Conservation (phyloP, 2,329 filamentous ascomycete genomes). For the Onygenales sp. region DNA sequence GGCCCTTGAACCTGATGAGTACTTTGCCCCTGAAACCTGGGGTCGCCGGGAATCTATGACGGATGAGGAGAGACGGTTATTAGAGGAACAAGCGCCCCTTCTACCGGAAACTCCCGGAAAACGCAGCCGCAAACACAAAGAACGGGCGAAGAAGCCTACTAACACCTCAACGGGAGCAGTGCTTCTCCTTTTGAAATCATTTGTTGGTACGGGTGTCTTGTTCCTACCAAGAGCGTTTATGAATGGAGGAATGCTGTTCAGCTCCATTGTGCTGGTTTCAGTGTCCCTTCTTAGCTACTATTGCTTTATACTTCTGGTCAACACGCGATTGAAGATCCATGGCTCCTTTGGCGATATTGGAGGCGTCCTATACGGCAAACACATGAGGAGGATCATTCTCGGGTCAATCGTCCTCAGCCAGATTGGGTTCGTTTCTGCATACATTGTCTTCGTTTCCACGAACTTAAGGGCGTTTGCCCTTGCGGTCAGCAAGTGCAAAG, state of each 20-base stretch:
- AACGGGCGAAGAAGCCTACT: slow-evolving; percentile 62
- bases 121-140: slow-evolving; percentile 66
- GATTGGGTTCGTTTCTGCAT: slow-evolving; percentile 87
- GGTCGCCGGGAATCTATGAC: slow-evolving; percentile 31
- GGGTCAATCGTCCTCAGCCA: slow-evolving; percentile 90
- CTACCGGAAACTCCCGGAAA: slow-evolving; percentile 60
- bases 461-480: slow-evolving; percentile 92
- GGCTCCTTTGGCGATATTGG: slow-evolving; percentile 98
- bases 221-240: slow-evolving; percentile 89
- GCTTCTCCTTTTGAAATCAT: slow-evolving; percentile 86
- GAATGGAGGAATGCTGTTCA: slow-evolving; percentile 96
- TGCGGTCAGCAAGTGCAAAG: slow-evolving; percentile 80
- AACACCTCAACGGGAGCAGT: slow-evolving; percentile 72
- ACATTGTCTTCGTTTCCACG: slow-evolving; percentile 93
- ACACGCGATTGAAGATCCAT: slow-evolving; percentile 72
- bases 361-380: slow-evolving; percentile 78
- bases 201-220: slow-evolving; percentile 90
- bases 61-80: slow-evolving; percentile 60
- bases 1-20: slow-evolving; percentile 74
- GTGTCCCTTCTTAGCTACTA: slow-evolving; percentile 89
- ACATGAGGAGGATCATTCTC: slow-evolving; percentile 81
- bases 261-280: slow-evolving; percentile 75
- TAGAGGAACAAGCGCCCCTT: slow-evolving; percentile 70
- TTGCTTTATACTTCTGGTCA: slow-evolving; percentile 89
- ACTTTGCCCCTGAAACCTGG: slow-evolving; percentile 70